These are phyloP conservation scores for Lentinula novae-zelandiae DNA, from an alignment of 1,284 basidiomycete species.

Conservation along the genomic window DNA sequence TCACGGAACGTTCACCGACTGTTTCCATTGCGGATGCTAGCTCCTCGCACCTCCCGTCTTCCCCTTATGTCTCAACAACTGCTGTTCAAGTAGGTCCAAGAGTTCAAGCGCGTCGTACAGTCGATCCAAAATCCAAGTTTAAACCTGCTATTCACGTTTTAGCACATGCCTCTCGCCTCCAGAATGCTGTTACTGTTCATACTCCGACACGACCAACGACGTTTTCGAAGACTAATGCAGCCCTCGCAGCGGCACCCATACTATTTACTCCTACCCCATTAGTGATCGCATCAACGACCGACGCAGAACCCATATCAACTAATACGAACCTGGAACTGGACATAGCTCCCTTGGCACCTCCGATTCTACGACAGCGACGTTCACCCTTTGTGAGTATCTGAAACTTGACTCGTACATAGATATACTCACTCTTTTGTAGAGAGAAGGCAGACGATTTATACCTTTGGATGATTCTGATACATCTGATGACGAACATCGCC, in stretches of 20 bases:
- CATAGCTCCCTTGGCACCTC: conserved; percentile 2
- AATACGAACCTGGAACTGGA: neutral
- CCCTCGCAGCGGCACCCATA: neutral
- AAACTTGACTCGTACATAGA: neutral
- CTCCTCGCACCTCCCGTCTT: neutral
- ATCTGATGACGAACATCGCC: conserved; percentile 14
- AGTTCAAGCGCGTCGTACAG: neutral
- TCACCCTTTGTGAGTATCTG: conserved; percentile 31
- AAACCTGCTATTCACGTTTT: neutral
- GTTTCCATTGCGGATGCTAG: neutral
- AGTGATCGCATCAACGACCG: neutral
- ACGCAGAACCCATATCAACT: neutral
- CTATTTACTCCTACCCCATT: neutral
- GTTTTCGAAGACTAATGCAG: neutral
- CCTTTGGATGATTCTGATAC: conserved; percentile 43
- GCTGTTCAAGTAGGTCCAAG: neutral
- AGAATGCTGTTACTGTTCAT: too few relatives aligned
- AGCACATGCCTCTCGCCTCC: neutral
- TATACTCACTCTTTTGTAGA: conserved; percentile 20
- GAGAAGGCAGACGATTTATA: conserved; percentile 43
- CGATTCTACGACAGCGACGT: conserved; percentile 26
- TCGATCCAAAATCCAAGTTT: neutral
- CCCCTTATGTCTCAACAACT: neutral
- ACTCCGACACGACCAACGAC: neutral
- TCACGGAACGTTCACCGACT: conserved; percentile 7